phyloP scores from a whole-genome alignment of 225 moss, liverwort and hornwort species.

The Marchantia polymorpha region DNA sequence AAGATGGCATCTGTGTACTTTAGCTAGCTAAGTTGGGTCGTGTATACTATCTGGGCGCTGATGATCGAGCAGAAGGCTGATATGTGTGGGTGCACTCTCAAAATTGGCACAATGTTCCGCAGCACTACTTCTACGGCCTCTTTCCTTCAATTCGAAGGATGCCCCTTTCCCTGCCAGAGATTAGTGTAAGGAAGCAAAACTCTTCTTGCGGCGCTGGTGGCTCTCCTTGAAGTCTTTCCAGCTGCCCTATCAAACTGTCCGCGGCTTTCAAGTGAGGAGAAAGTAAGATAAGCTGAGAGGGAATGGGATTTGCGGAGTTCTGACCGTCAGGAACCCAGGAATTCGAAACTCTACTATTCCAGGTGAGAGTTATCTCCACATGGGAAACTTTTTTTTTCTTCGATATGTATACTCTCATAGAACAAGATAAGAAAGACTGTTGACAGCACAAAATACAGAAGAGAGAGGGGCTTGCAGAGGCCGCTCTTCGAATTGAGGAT shows the following conservation, averaged over 20 bases:
- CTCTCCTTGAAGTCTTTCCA: slow-evolving; percentile 3
- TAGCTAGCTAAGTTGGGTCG: background rate
- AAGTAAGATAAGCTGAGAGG: background rate
- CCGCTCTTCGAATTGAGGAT: background rate
- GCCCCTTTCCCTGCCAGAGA: slow-evolving; percentile 5
- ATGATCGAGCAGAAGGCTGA: background rate
- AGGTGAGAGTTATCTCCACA: slow-evolving; percentile 1
- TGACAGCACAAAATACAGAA: background rate
- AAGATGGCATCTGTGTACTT: slow-evolving; percentile 3
- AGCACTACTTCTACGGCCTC: slow-evolving; percentile 5
- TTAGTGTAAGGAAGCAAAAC: background rate
- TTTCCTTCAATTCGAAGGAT: slow-evolving; percentile 17
- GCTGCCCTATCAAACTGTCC: slow-evolving; percentile 12
- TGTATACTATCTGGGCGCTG: background rate
- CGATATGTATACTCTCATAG: background rate
- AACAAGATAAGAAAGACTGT: background rate
- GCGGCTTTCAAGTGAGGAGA: background rate
- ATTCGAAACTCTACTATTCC: background rate
- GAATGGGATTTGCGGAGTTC: background rate
- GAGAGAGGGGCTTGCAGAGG: background rate
- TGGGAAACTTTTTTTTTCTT: background rate
- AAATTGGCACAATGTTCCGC: slow-evolving; percentile 10
- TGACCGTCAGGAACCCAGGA: background rate
- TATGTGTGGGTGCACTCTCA: slow-evolving; percentile 6
- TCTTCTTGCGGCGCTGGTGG: slow-evolving; percentile 11